Percentiles rank a stretch among this genome's conserved stretches.
Conservation (phyloP, 2,329 filamentous ascomycete genomes). For the Trichoderma simmonsii region DNA sequence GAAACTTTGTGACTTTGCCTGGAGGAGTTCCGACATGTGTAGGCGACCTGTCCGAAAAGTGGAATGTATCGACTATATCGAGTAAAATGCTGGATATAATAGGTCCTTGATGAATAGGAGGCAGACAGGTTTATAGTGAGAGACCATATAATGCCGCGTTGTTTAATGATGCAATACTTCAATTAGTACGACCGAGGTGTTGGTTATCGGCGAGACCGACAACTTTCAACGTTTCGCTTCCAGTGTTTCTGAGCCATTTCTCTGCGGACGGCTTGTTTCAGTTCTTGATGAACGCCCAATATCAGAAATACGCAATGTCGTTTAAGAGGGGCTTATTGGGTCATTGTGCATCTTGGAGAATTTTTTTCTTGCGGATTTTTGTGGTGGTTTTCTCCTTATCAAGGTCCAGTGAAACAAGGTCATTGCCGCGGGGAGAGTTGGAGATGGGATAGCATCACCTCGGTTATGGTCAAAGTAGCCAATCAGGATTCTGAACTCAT, state of each 20-base stretch:
- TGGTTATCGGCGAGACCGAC: neutral
- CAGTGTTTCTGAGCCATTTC: neutral
- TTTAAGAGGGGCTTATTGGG: neutral
- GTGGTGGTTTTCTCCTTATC: neutral
- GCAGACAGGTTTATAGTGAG: accelerated
- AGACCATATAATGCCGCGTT: neutral
- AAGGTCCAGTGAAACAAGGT: neutral
- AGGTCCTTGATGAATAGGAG: neutral
- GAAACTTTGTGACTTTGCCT: neutral
- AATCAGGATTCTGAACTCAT: neutral
- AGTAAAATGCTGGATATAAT: neutral
- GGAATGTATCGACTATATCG: neutral
- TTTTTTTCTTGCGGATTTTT: neutral
- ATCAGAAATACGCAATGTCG: neutral
- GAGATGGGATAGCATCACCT: neutral
- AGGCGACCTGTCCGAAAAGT: neutral
- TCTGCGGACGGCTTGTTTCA: neutral
- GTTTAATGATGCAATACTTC: neutral
- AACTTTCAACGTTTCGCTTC: neutral
- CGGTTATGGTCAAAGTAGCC: neutral
- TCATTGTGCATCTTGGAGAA: neutral
- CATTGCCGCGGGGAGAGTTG: neutral
- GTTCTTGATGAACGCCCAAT: neutral
- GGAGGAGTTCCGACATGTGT: neutral
- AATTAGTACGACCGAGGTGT: neutral